Evolutionary conservation across 352 stramenopile species (phyloP).

Genomic region (Phytophthora ohioensis): DNA sequence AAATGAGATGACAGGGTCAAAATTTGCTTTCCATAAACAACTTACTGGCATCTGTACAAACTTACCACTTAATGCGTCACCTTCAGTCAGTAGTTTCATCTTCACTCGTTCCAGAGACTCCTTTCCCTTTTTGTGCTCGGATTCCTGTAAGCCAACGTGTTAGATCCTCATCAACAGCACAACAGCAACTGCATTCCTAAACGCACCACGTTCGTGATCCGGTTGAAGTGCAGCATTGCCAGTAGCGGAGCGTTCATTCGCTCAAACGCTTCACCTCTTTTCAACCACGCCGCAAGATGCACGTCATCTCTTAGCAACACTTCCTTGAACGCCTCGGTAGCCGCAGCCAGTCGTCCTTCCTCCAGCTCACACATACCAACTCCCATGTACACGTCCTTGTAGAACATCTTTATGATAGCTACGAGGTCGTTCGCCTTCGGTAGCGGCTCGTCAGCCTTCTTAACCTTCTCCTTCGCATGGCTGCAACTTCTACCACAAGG

Average conservation of each 20-base stretch:
- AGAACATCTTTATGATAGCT: slow-evolving; percentile 74
- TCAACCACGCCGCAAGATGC: slow-evolving; percentile 59
- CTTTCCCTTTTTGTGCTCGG: slow-evolving; percentile 37
- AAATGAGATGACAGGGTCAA: background rate
- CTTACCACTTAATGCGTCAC: slow-evolving; percentile 35
- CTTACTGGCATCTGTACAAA: background rate
- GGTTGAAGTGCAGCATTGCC: slow-evolving; percentile 77
- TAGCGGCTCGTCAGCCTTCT: slow-evolving; percentile 16
- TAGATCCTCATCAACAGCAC: slow-evolving; percentile 5
- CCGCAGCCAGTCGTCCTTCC: slow-evolving; percentile 38
- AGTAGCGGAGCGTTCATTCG: slow-evolving; percentile 62
- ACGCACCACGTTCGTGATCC: slow-evolving; percentile 55
- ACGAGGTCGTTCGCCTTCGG: slow-evolving; percentile 59
- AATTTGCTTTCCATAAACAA: background rate
- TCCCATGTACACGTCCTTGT: slow-evolving; percentile 69
- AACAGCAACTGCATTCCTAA: background rate
- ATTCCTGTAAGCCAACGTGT: slow-evolving; percentile 30
- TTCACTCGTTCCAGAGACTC: slow-evolving; percentile 48
- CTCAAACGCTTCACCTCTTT: slow-evolving; percentile 66
- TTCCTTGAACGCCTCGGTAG: slow-evolving; percentile 75
- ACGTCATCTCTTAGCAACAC: slow-evolving; percentile 63
- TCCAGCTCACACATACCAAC: slow-evolving; percentile 57
- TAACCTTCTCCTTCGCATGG: slow-evolving; percentile 18
- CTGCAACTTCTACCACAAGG: slow-evolving; percentile 27
- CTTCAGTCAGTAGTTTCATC: slow-evolving; percentile 32